phyloP scores from a whole-genome alignment of 805 yeast species.

The Sugiyamaella mastotermitis region DNA sequence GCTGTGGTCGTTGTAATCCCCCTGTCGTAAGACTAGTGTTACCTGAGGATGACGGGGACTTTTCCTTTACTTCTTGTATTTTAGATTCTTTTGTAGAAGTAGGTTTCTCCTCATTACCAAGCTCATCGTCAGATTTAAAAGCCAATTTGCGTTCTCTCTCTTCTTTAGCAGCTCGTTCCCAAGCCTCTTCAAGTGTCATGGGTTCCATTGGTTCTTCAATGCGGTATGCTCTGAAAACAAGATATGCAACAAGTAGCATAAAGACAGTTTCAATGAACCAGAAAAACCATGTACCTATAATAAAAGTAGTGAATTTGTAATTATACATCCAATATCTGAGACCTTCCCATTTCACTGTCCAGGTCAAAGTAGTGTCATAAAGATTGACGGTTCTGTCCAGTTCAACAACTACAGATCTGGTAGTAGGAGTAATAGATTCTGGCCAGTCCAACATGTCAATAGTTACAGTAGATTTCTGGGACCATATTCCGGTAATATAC shows the following conservation, averaged over 20 bases:
- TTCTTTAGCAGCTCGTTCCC: not conserved
- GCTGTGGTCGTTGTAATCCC: conserved; percentile 6
- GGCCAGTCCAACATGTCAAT: conserved; percentile 22
- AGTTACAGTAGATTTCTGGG: conserved; percentile 22
- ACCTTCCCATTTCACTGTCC: conserved; percentile 28
- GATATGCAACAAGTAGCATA: conserved; percentile 15
- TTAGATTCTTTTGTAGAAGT: not conserved
- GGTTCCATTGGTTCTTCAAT: not conserved
- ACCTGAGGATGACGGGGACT: not conserved
- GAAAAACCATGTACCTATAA: conserved; percentile 22
- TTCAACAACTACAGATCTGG: conserved; percentile 18
- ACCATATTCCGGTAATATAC: conserved; percentile 23
- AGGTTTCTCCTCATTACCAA: not conserved
- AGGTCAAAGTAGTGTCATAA: conserved; percentile 19
- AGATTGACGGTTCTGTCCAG: conserved; percentile 24
- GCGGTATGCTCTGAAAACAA: conserved; percentile 2
- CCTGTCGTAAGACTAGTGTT: too few species aligned
- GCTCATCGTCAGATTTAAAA: not conserved
- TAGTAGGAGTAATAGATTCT: conserved; percentile 5
- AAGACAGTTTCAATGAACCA: conserved; percentile 25
- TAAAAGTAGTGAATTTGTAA: conserved; percentile 19
- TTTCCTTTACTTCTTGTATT: not conserved
- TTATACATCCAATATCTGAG: conserved; percentile 28
- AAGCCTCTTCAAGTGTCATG: not conserved
- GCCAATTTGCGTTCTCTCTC: too few species aligned